phyloP scores from a whole-genome alignment of 495 filamentous ascomycete genomes.

The Pyronema omphalodes region DNA sequence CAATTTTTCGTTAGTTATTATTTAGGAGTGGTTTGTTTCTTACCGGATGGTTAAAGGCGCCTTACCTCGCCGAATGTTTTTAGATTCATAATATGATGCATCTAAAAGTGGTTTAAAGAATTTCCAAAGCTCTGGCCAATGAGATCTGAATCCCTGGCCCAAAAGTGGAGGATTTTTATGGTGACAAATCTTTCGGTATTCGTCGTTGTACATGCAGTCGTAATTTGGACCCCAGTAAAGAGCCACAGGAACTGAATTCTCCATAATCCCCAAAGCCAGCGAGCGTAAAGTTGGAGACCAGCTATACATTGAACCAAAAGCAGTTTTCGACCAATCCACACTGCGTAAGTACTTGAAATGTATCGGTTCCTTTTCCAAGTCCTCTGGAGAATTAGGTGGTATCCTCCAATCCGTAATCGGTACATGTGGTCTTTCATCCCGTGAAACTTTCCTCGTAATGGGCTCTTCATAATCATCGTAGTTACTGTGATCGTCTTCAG shows the following conservation, averaged over 20 bases:
- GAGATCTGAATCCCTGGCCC: conserved; percentile 9
- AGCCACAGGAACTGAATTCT: conserved; percentile 12
- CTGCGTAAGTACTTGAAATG: conserved; percentile 14
- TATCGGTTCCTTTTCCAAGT: conserved; percentile 1
- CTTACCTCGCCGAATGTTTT: conserved; percentile 2
- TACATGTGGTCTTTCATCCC: not conserved
- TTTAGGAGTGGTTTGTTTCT: too few relatives aligned
- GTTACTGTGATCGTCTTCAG: not conserved
- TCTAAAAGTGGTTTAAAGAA: conserved; percentile 15
- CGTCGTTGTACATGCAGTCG: conserved; percentile 14
- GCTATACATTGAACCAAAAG: conserved; percentile 8
- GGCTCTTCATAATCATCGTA: not conserved
- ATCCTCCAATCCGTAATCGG: conserved; percentile 13
- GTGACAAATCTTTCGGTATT: conserved; percentile 14
- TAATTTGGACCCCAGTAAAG: conserved; percentile 18
- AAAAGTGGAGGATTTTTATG: conserved; percentile 14
- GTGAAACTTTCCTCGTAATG: not conserved
- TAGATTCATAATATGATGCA: conserved; percentile 11
- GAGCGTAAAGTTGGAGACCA: conserved; percentile 11
- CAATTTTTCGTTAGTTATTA: too few relatives aligned
- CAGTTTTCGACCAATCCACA: conserved; percentile 21
- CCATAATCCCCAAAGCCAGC: conserved; percentile 17
- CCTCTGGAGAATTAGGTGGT: not conserved
- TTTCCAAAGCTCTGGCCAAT: conserved; percentile 15
- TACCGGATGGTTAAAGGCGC: not conserved